A percentile compares a stretch with the other conserved stretches of the same genome.
phyloP scores from a whole-genome alignment of 306 rosid species.

The Psophocarpus tetragonolobus region DNA sequence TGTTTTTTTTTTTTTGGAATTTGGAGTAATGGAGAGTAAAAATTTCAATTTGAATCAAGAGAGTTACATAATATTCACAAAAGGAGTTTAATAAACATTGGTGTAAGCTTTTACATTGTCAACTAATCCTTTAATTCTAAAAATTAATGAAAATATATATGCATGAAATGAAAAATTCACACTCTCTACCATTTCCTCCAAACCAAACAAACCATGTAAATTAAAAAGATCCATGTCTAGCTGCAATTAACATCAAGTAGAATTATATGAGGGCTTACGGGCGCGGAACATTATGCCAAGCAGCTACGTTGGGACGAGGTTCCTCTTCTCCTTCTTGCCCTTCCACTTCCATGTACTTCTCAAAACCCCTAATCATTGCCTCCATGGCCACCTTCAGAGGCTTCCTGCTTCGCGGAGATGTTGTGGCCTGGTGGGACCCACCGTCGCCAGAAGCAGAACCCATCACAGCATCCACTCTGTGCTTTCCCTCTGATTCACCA shows the following conservation, averaged over 20 bases:
- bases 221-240: neutral
- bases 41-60: neutral
- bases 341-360: conserved; percentile 57
- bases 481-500: conserved; percentile 34
- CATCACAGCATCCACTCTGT: conserved; percentile 59
- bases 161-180: neutral
- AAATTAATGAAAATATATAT: neutral
- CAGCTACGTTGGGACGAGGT: conserved; percentile 68
- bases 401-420: conserved; percentile 42
- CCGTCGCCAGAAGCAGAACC: conserved; percentile 82
- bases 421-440: conserved; percentile 63
- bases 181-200: neutral
- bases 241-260: conserved; percentile 10
- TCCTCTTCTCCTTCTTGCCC: conserved; percentile 45
- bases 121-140: neutral
- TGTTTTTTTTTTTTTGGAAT: too few species aligned
- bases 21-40: neutral
- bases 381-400: conserved; percentile 86
- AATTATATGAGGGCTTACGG: conserved; percentile 57
- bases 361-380: conserved; percentile 86
- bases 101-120: neutral
- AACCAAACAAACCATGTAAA: neutral
- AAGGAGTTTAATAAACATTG: neutral
- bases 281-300: conserved; percentile 93
- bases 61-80: neutral